phyloP scores from a whole-genome alignment of 2,329 filamentous ascomycete species.

The Fusarium musae region DNA sequence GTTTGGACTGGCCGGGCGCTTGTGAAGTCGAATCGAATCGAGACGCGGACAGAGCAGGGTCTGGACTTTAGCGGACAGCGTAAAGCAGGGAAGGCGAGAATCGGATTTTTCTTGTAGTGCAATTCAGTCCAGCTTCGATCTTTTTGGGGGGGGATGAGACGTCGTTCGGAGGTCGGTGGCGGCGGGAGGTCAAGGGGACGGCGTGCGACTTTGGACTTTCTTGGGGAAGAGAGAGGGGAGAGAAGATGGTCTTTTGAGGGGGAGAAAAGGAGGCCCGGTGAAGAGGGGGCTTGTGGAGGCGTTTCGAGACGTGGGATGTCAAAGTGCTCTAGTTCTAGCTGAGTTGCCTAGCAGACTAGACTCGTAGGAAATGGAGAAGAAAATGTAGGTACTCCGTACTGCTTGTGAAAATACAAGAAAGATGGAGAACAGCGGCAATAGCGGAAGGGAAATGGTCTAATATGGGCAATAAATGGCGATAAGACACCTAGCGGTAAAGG shows the following conservation, averaged over 20 bases:
- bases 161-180: constrained; percentile 28
- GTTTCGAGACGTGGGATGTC: constrained; percentile 33
- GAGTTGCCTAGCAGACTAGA: constrained; percentile 1
- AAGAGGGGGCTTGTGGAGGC: constrained; percentile 36
- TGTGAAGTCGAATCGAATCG: constrained; percentile 37
- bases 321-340: constrained; percentile 19
- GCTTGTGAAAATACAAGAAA: constrained; percentile 1
- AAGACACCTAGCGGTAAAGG: background rate
- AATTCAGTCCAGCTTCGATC: constrained; percentile 18
- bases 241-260: constrained; percentile 32
- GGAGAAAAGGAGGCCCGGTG: constrained; percentile 26
- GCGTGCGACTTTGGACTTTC: constrained; percentile 23
- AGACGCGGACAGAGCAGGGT: constrained; percentile 39
- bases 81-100: constrained; percentile 39
- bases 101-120: constrained; percentile 24
- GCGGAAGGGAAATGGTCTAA: background rate
- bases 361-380: background rate
- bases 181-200: constrained; percentile 32
- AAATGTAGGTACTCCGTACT: background rate
- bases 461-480: constrained; percentile 3
- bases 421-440: background rate
- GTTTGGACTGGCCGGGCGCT: constrained; percentile 22
- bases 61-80: constrained; percentile 39
- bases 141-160: constrained; percentile 5
- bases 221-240: constrained; percentile 26